phyloP scores from a whole-genome alignment of 2,329 filamentous ascomycete genomes.

The Alternaria metachromatica region DNA sequence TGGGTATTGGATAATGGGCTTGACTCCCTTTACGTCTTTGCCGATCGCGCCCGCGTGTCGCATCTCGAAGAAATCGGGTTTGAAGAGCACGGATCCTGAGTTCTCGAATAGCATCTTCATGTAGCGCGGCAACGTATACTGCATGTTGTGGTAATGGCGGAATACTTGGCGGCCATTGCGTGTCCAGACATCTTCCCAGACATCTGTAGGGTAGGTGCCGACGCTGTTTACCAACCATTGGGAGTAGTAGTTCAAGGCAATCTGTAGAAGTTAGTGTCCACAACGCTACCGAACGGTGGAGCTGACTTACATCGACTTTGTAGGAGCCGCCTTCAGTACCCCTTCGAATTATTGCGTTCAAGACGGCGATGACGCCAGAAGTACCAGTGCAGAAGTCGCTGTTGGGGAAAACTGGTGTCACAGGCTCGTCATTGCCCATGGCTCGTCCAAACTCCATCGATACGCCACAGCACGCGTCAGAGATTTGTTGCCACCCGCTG shows the following conservation, averaged over 20 bases:
- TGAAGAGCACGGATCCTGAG: slow-evolving; percentile 51
- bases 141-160: slow-evolving; percentile 60
- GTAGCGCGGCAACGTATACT: slow-evolving; percentile 50
- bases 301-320: slow-evolving; percentile 49
- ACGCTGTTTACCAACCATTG: slow-evolving; percentile 46
- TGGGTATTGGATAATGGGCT: slow-evolving; percentile 54
- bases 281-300: neutral
- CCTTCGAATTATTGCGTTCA: slow-evolving; percentile 52
- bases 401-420: slow-evolving; percentile 56
- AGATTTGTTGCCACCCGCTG: slow-evolving; percentile 63
- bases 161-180: slow-evolving; percentile 57
- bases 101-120: slow-evolving; percentile 51
- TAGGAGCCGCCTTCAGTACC: slow-evolving; percentile 51
- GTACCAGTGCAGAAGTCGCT: slow-evolving; percentile 56
- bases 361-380: slow-evolving; percentile 50
- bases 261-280: slow-evolving; percentile 17
- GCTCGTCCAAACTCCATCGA: slow-evolving; percentile 56
- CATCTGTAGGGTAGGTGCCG: slow-evolving; percentile 43
- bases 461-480: slow-evolving; percentile 55
- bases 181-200: slow-evolving; percentile 59
- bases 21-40: slow-evolving; percentile 49
- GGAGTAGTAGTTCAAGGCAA: slow-evolving; percentile 48
- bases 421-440: slow-evolving; percentile 55
- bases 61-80: slow-evolving; percentile 58
- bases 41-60: slow-evolving; percentile 49